These are phyloP conservation scores for Orbilia quercus DNA, from an alignment of 2,329 filamentous ascomycete genomes.

Conservation along the genomic window DNA sequence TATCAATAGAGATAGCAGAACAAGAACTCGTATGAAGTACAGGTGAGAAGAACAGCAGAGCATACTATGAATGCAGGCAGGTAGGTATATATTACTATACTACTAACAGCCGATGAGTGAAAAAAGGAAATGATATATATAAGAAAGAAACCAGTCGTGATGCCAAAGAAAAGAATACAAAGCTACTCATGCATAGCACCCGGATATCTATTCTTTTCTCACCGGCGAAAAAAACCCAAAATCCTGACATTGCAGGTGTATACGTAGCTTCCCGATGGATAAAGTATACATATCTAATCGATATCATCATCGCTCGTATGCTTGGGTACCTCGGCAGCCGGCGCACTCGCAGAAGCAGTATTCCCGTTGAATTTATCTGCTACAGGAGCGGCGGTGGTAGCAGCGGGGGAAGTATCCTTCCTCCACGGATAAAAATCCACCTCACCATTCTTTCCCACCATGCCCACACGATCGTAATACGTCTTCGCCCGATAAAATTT, in stretches of 20 bases:
- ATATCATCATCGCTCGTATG: constrained; percentile 58
- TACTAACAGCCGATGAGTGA: neutral
- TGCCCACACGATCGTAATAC: constrained; percentile 83
- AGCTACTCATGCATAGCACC: too few species aligned
- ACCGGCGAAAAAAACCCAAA: neutral
- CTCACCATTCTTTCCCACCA: constrained; percentile 75
- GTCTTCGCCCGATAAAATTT: constrained; percentile 84
- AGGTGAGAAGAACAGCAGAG: neutral
- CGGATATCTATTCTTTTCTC: neutral
- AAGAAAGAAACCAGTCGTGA: neutral
- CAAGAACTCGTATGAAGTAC: neutral
- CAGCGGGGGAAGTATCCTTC: too few species aligned
- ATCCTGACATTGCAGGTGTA: too few species aligned
- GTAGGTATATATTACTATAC: too few species aligned
- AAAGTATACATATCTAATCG: too few species aligned
- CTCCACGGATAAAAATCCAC: constrained; percentile 75
- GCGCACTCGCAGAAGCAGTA: constrained; percentile 8
- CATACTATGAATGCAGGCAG: neutral
- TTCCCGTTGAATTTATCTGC: constrained; percentile 30
- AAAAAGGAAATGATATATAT: neutral
- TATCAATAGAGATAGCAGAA: too few species aligned
- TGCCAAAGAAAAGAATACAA: neutral
- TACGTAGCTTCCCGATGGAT: too few species aligned
- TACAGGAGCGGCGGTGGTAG: too few species aligned
- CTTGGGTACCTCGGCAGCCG: constrained; percentile 23